Evolutionary conservation across 2,329 filamentous ascomycete genomes (phyloP), one percentile per base, ranked within the genome.

Genomic region (Penicillium rolfsii): DNA sequence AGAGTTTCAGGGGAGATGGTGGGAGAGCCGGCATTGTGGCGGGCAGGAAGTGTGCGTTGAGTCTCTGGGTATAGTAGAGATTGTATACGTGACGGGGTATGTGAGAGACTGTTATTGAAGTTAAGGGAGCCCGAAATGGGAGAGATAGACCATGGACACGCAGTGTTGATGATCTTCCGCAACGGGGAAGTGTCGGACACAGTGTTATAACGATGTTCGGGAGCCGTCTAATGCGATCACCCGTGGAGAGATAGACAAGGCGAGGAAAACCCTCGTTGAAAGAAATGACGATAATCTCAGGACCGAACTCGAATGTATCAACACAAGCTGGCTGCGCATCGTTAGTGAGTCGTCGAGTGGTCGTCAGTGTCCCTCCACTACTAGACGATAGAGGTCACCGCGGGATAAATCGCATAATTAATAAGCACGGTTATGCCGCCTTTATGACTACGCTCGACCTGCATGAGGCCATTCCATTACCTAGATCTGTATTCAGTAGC

Each of bases 1-100:
- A 67, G 56, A 77, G 69, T 58, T 73, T 73, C 70, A 74, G 69
- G 70, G 73, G 73, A 70, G 74, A 71, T 38, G 72, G 70, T 59
- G 73, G 71, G 62, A 71, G 68, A 60, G 72, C 67, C 69, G 73
- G 67, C 69, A 74, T 63, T 61, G 65, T 38, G 50, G 35, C 35
- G 45, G 14, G 24, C 43, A 56, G 30, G 43, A 52, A 62, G 22
- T 56, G 57, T 55, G 58, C 38, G 53, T 26, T 57, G 45, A 54
- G 55, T 52, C 41, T 55, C 19, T 3, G 4, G 14, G 5, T 22
- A 26, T 11, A 9, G n/a, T n/a, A 22, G 35, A 38, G 30, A 24
- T 6, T 41, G n/a, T 40, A 30, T 7, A 19, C 14, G 38, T 12
- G 22, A 16, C 53, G n/a, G 28, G 19, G 19, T 16, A 9, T 16